Conservation (phyloP, 2,329 filamentous ascomycete genomes). For the Claviceps digitariae region DNA sequence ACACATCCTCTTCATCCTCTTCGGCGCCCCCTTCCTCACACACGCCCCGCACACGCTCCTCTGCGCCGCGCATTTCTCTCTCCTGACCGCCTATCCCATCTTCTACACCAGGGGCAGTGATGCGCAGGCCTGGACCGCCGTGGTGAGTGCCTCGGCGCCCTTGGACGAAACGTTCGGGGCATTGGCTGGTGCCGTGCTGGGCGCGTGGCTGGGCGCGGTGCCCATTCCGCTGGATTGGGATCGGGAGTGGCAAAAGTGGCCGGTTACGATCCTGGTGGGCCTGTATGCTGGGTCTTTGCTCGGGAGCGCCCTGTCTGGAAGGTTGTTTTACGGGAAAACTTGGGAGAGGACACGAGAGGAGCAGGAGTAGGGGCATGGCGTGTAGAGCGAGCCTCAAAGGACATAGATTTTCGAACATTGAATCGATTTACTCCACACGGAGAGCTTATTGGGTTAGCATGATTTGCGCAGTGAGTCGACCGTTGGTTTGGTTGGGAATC, state of each 20-base stretch:
- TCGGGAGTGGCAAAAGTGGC: conserved; percentile 98
- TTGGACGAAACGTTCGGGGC: conserved; percentile 78
- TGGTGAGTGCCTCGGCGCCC: conserved; percentile 54
- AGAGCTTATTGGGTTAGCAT: too few relatives aligned
- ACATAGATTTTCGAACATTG: too few relatives aligned
- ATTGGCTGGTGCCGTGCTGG: conserved; percentile 61
- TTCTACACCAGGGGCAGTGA: conserved; percentile 81
- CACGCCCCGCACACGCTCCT: conserved; percentile 68
- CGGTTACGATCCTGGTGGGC: conserved; percentile 77
- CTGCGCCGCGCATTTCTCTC: conserved; percentile 65
- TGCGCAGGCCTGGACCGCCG: conserved; percentile 51
- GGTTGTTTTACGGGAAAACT: conserved; percentile 31
- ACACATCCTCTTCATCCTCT: conserved; percentile 60
- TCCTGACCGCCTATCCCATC: conserved; percentile 66
- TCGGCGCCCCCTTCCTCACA: conserved; percentile 80
- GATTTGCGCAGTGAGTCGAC: too few relatives aligned
- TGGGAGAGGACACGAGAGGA: conserved; percentile 17
- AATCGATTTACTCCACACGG: too few relatives aligned
- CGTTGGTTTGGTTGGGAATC: too few relatives aligned
- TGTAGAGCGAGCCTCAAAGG: too few relatives aligned
- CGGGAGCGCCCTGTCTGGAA: conserved; percentile 50
- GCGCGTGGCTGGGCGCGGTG: conserved; percentile 86
- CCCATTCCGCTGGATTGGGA: conserved; percentile 98
- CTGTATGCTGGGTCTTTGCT: conserved; percentile 65
- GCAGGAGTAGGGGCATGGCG: conserved; percentile 20